Evolutionary conservation across 78 protist genomes (phyloP), one percentile per base, ranked within the genome.

Genomic region (Guillardia theta): DNA sequence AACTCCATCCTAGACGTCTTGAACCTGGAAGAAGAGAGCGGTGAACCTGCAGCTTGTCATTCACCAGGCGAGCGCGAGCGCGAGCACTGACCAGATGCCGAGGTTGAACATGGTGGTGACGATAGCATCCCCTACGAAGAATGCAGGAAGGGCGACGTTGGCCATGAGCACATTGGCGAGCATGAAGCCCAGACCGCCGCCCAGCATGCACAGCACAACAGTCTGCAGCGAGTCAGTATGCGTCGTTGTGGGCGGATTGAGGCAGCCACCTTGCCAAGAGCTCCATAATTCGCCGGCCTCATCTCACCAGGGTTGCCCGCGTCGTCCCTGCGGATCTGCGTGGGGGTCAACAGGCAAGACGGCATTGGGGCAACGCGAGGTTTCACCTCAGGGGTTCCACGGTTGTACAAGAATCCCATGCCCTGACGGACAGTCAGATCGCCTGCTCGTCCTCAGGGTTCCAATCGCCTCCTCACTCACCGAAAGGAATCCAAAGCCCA

Each of bases 331-430:
- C 41, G 0, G 83, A 70, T 70, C 46, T n/a, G n/a, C n/a, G n/a
- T n/a, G n/a, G n/a, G n/a, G n/a, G n/a, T n/a, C n/a, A n/a, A n/a
- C n/a, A n/a, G n/a, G n/a, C n/a, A n/a, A n/a, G n/a, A n/a, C n/a
- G n/a, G n/a, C n/a, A n/a, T n/a, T n/a, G n/a, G n/a, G n/a, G n/a
- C n/a, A n/a, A n/a, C n/a, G n/a, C n/a, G n/a, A n/a, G n/a, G n/a
- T n/a, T n/a, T n/a, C n/a, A n/a, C n/a, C n/a, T 24, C 83, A 4
- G 83, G 83, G 21, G 83, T 70, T 12, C 83, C 83, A 43, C 83
- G 83, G 83, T 70, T 70, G 83, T 70, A 70, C n/a, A 70, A 24
- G 41, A 70, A 70, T 3, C 83, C 83, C 83, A 70, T 70, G n/a
- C n/a, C n/a, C n/a, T n/a, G n/a, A n/a, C n/a, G n/a, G n/a, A n/a